phyloP scores from a whole-genome alignment of 306 rosid species.

The Gillenia trifoliata region DNA sequence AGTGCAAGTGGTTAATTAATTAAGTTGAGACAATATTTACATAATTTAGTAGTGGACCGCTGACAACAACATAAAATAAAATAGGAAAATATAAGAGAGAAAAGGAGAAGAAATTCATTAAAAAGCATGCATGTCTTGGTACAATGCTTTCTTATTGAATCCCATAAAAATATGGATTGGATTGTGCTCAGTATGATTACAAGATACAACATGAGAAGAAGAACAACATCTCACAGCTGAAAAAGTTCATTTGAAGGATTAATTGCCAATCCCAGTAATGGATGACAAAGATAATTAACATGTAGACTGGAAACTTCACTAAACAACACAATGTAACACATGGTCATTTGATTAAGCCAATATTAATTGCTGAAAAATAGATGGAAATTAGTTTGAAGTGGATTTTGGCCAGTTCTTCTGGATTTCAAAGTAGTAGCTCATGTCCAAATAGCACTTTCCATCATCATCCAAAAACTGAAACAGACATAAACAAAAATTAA shows the following conservation, averaged over 20 bases:
- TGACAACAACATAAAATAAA: neutral
- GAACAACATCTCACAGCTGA: neutral
- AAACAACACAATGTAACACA: no score
- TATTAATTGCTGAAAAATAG: neutral
- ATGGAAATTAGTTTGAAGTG: conserved; percentile 23
- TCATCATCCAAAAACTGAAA: conserved; percentile 88
- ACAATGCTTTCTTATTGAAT: conserved; percentile 19
- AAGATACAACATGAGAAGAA: conserved; percentile 13
- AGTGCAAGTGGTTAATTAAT: no score
- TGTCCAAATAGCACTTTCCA: conserved; percentile 78
- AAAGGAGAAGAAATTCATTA: conserved; percentile 14
- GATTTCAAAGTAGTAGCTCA: conserved; percentile 71
- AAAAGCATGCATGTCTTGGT: neutral
- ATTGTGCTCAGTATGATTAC: conserved; percentile 22
- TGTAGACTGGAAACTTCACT: no score
- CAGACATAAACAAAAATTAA: neutral
- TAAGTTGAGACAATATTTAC: no score
- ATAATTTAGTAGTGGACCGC: no score
- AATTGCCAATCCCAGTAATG: neutral
- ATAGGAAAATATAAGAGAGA: neutral
- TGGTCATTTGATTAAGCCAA: conserved; percentile 6
- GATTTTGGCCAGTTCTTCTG: conserved; percentile 71
- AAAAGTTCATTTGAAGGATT: neutral
- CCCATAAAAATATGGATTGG: conserved; percentile 23
- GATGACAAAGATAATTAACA: no score